These are phyloP conservation scores for Colletotrichum sp. DNA, from an alignment of 2,329 filamentous ascomycete genomes.

Conservation along the genomic window DNA sequence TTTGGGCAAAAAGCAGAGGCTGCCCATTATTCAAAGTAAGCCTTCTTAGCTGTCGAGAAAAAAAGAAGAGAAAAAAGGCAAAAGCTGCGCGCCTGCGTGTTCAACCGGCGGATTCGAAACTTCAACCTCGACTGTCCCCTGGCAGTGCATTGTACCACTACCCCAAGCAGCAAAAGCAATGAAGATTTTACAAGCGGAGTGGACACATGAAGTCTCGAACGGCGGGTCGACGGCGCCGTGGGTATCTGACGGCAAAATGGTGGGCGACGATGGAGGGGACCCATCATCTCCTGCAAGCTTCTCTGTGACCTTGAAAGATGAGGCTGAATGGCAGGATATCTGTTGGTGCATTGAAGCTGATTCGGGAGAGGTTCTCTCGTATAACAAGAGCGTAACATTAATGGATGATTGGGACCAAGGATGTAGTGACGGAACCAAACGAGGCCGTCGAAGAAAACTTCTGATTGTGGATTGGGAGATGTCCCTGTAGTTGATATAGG, in stretches of 20 bases:
- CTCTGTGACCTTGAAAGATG: not conserved
- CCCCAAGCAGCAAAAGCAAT: not conserved
- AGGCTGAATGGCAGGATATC: rapidly evolving
- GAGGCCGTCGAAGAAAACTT: not conserved
- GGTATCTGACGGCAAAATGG: not conserved
- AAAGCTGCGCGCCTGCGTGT: not conserved
- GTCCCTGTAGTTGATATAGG: slow-evolving; percentile 2
- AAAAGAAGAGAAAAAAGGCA: not conserved
- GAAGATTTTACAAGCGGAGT: rapidly evolving
- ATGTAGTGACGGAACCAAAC: not conserved
- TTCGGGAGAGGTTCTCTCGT: no score
- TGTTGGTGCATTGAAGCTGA: no score
- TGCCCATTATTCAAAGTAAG: no score
- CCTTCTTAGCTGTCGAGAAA: no score
- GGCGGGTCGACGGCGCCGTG: not conserved
- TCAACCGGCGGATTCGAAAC: not conserved
- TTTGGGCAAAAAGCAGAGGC: no score
- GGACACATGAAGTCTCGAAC: not conserved
- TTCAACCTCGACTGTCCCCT: rapidly evolving
- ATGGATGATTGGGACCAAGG: no score
- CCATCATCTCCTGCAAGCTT: not conserved
- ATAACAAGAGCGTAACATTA: no score
- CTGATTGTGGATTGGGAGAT: slow-evolving; percentile 5
- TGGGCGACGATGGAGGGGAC: not conserved
- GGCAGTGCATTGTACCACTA: rapidly evolving